These are phyloP conservation scores for Teunomyces gatunensis DNA, from an alignment of 805 yeast species.

Conservation along the genomic window DNA sequence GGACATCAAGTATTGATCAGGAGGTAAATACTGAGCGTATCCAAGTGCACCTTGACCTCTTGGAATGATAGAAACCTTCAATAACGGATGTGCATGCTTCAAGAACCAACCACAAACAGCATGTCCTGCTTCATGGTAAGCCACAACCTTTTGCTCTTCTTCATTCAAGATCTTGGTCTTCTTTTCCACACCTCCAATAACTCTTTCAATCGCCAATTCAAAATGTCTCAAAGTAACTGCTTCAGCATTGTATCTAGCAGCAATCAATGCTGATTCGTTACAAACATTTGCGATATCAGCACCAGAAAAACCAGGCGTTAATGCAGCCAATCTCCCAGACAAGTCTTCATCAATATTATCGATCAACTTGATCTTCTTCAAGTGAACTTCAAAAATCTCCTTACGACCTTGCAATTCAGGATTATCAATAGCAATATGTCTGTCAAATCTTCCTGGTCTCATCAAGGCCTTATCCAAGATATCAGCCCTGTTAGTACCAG, in stretches of 20 bases:
- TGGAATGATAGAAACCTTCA: constrained; percentile 95
- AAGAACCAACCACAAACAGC: constrained; percentile 98
- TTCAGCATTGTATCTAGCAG: constrained; percentile 79
- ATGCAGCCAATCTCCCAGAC: constrained; percentile 86
- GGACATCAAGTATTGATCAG: constrained; percentile 78
- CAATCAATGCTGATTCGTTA: constrained; percentile 96
- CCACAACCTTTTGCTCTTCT: constrained; percentile 86
- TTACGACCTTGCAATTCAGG: constrained; percentile 96
- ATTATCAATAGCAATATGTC: constrained; percentile 86
- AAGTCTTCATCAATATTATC: constrained; percentile 46
- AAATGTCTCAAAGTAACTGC: constrained; percentile 75
- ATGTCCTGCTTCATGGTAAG: constrained; percentile 98
- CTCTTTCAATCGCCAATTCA: constrained; percentile 96
- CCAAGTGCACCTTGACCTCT: constrained; percentile 97
- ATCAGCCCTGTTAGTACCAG: constrained; percentile 96
- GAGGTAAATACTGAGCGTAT: constrained; percentile 95
- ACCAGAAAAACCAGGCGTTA: constrained; percentile 98
- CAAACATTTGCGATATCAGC: constrained; percentile 98
- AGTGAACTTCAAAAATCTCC: constrained; percentile 85
- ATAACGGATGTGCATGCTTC: constrained; percentile 85
- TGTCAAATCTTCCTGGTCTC: constrained; percentile 97
- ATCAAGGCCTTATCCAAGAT: constrained; percentile 87
- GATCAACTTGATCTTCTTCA: constrained; percentile 64
- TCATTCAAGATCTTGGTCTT: constrained; percentile 79
- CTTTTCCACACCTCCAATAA: constrained; percentile 93